Evolutionary conservation across 495 filamentous ascomycete species (phyloP).

Genomic region (Penicillium desertorum): DNA sequence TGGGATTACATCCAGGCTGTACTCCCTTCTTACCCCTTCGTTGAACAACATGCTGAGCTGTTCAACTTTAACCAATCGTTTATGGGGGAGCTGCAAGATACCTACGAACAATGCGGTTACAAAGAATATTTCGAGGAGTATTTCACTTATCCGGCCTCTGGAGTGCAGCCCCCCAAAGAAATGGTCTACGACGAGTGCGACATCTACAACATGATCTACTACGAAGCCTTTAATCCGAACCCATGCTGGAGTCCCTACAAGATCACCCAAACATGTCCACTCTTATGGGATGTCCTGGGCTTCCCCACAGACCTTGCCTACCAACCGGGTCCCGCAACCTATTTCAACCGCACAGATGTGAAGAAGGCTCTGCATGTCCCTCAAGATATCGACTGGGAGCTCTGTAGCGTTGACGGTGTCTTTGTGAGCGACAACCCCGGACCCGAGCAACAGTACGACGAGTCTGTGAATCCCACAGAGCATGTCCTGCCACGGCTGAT

Average conservation of each 20-base stretch:
- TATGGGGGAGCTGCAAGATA: background rate
- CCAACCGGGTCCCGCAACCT: background rate
- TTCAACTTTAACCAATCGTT: constrained; percentile 10
- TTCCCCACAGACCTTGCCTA: constrained; percentile 5
- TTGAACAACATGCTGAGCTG: constrained; percentile 3
- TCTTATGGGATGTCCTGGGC: constrained; percentile 6
- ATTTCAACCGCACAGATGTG: constrained; percentile 8
- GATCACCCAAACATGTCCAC: constrained; percentile 2
- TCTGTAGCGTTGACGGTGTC: constrained; percentile 3
- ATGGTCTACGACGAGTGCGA: constrained; percentile 6
- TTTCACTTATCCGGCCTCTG: constrained; percentile 8
- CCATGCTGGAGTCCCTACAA: constrained; percentile 8
- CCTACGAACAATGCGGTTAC: constrained; percentile 6
- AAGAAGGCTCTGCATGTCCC: constrained; percentile 6
- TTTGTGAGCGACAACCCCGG: background rate
- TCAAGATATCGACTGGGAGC: constrained; percentile 1
- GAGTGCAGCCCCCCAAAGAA: background rate
- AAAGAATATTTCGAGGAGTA: constrained; percentile 3
- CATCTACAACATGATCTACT: constrained; percentile 10
- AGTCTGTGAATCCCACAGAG: constrained; percentile 5
- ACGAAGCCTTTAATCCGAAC: background rate
- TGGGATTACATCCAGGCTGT: constrained; percentile 8
- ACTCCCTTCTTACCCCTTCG: constrained; percentile 7
- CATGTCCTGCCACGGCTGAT: constrained; percentile 1
- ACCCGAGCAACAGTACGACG: constrained; percentile 1